Conservation (phyloP, 2,329 filamentous ascomycete genomes). For the Claviceps spartinae region DNA sequence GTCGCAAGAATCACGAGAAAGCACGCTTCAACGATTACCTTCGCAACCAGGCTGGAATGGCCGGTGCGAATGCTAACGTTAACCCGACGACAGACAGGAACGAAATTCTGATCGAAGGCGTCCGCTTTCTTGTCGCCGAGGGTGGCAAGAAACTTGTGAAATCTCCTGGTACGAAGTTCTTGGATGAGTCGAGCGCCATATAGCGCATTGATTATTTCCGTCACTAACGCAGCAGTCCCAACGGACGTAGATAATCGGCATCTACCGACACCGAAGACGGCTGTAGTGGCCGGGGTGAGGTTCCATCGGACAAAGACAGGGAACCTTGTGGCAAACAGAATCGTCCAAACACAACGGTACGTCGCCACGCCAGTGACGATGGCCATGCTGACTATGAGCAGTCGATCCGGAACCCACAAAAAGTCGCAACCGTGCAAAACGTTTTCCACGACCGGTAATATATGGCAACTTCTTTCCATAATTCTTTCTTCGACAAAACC, state of each 20-base stretch:
- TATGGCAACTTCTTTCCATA: constrained; percentile 26
- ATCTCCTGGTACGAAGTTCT: constrained; percentile 43
- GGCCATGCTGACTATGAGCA: constrained; percentile 27
- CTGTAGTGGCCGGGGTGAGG: constrained; percentile 60
- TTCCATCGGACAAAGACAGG: constrained; percentile 81
- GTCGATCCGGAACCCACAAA: constrained; percentile 40
- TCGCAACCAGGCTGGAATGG: constrained; percentile 13
- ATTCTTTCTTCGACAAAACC: constrained; percentile 6
- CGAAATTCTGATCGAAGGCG: constrained; percentile 56
- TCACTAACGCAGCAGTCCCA: not conserved
- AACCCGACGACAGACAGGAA: constrained; percentile 27
- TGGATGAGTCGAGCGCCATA: not conserved
- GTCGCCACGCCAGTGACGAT: constrained; percentile 19
- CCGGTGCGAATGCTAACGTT: constrained; percentile 12
- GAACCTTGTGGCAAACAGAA: constrained; percentile 66
- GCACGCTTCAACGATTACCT: constrained; percentile 33
- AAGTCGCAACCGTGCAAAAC: constrained; percentile 65
- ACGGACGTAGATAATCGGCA: constrained; percentile 31
- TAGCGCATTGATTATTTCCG: not conserved
- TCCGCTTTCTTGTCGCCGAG: constrained; percentile 59
- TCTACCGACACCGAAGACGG: constrained; percentile 56
- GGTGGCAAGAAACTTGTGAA: constrained; percentile 75
- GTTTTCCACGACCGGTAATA: constrained; percentile 57
- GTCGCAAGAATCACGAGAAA: constrained; percentile 44
- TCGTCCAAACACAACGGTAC: constrained; percentile 66